Evolutionary conservation across 1,284 basidiomycete species (phyloP).

Genomic region (Trametes versicolor): DNA sequence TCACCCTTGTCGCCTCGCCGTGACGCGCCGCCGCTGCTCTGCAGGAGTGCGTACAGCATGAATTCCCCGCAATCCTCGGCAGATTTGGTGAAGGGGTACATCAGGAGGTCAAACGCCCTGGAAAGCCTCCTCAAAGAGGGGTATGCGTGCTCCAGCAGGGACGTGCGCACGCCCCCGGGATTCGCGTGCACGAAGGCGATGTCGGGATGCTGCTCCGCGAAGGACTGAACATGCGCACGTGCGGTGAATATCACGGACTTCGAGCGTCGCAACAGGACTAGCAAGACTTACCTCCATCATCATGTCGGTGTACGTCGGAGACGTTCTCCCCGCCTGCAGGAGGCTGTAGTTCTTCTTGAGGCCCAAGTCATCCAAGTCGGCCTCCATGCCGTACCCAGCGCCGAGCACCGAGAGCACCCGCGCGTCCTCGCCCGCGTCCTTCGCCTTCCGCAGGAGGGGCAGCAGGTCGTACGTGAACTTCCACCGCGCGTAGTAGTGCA

Average conservation of each 20-base stretch:
- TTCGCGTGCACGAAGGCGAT: conserved; percentile 46
- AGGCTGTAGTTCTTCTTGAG: conserved; percentile 46
- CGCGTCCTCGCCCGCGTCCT: conserved; percentile 41
- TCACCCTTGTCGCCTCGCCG: conserved; percentile 50
- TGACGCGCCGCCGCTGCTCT: conserved; percentile 43
- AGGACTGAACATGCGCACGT: neutral
- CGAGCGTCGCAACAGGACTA: neutral
- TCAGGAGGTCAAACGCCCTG: conserved; percentile 37
- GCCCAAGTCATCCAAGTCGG: conserved; percentile 47
- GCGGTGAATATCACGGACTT: neutral
- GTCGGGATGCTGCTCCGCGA: conserved; percentile 37
- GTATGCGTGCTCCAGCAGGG: conserved; percentile 35
- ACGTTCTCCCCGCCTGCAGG: conserved; percentile 34
- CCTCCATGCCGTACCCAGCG: conserved; percentile 33
- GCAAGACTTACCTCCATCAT: conserved; percentile 45
- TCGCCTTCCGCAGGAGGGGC: conserved; percentile 38
- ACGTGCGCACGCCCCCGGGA: conserved; percentile 48
- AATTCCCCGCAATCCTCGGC: conserved; percentile 52
- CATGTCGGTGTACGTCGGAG: conserved; percentile 47
- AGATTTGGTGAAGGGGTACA: conserved; percentile 45
- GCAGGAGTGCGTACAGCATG: conserved; percentile 53
- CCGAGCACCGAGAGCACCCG: conserved; percentile 40
- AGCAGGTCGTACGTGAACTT: conserved; percentile 43
- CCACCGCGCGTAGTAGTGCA: conserved; percentile 45
- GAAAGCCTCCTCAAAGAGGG: conserved; percentile 38